Evolutionary conservation across 441 rosid species (phyloP).

Genomic region (Brassica balearica): DNA sequence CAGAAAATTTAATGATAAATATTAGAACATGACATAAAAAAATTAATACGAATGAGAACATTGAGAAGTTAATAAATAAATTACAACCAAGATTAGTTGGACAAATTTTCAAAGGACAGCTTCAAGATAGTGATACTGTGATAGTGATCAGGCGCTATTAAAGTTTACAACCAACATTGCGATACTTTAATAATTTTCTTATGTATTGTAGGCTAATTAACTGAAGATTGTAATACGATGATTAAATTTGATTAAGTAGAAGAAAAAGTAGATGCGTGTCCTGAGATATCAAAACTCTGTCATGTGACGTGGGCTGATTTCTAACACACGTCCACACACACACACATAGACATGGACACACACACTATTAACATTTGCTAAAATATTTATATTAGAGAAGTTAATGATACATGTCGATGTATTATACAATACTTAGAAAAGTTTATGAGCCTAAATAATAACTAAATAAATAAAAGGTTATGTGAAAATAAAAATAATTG

Average conservation of each 20-base stretch:
- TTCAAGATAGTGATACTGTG: background rate
- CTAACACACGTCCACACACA: conserved; percentile 4
- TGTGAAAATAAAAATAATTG: background rate
- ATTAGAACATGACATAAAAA: background rate
- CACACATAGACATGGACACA: background rate
- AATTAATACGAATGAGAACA: background rate
- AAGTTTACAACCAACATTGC: background rate
- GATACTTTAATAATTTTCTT: background rate
- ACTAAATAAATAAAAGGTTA: background rate
- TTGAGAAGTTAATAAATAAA: too few species aligned
- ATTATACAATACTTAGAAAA: too few species aligned
- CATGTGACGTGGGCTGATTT: conserved; percentile 26
- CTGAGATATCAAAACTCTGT: conserved; percentile 3
- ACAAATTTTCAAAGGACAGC: background rate
- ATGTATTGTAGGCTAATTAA: background rate
- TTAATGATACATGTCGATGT: background rate
- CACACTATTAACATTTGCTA: background rate
- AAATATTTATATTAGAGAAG: background rate
- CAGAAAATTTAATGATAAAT: background rate
- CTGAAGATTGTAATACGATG: background rate
- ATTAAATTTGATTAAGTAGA: conserved; percentile 27
- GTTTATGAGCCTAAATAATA: background rate
- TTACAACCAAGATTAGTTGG: background rate
- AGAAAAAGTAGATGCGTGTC: conserved; percentile 27
- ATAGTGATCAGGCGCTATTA: background rate